Base-by-base conservation (phyloP, 306 rosid genomes). In the Trichosanthes truncata region DNA sequence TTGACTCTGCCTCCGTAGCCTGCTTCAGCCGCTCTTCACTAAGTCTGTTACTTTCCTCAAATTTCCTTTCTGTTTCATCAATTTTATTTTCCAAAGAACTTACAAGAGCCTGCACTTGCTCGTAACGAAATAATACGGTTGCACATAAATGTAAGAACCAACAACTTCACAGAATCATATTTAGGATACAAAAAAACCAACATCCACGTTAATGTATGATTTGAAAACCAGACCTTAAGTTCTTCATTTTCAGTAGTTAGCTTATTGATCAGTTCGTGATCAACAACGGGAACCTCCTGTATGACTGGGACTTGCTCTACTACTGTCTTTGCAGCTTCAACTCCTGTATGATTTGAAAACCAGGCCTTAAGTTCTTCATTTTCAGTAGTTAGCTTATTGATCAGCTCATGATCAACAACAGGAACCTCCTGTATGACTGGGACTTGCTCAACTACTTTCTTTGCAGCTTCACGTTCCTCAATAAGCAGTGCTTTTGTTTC, bases 21-120 rank as follows among this genome's bases (percentile, higher is more conserved):
- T 90, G 99, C 85, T 85, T 91, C 88, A 89, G 85, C 67, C 96
- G 90, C 77, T 95, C 97, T 74, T 93, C 93, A 81, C 99, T 84
- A 65, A 89, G 81, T 81, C 55, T 88, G 84, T 77, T 80, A 21
- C 85, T 69, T 82, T 86, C 90, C 77, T 84, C 89, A 59, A 73
- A 90, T 82, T 79, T 94, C 81, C 80, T 89, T 84, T 89, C 89
- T 13, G 89, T 51, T 88, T 91, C 96, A 49, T 89, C 92, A 84
- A 88, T 83, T 87, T 88, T 91, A 80, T 74, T 89, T 84, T 91
- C 96, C 82, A 91, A 86, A 68, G 94, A 89, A 78, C 78, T 87
- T 57, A 93, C 94, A 76, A 84, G 71, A 66, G 87, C 96, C 98
- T 95, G 86, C 80, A 82, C 84, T 71, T 80, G 41, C 77, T 59